These are phyloP conservation scores for Crithidia acanthocephali DNA, from an alignment of 208 protist species.

Conservation along the genomic window DNA sequence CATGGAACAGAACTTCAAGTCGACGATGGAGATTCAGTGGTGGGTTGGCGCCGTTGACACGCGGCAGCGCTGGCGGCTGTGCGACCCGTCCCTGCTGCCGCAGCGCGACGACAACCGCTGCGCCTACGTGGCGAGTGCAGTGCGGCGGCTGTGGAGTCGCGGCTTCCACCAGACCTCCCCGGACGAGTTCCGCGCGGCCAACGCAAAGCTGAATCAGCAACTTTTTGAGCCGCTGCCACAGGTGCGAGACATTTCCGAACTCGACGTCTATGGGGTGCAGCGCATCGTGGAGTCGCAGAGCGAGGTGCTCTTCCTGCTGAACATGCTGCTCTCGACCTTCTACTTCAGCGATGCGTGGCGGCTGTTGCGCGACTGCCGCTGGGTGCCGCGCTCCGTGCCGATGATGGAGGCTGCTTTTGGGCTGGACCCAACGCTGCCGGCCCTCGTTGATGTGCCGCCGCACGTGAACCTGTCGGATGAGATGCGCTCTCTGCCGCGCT, in stretches of 20 bases:
- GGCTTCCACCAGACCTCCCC: conserved; percentile 14
- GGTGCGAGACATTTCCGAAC: conserved; percentile 13
- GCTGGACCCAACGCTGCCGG: conserved; percentile 28
- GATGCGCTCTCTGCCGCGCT: conserved; percentile 42
- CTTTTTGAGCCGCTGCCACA: conserved; percentile 27
- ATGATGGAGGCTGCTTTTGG: conserved; percentile 76
- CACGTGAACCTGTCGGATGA: conserved; percentile 34
- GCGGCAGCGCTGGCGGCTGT: conserved; percentile 71
- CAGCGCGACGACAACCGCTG: conserved; percentile 69
- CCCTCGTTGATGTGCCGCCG: conserved; percentile 41
- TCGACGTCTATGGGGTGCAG: conserved; percentile 29
- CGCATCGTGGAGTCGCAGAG: conserved; percentile 77
- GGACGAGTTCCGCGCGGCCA: conserved; percentile 22
- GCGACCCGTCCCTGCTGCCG: conserved; percentile 56
- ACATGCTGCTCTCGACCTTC: conserved; percentile 76
- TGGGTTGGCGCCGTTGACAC: conserved; percentile 61
- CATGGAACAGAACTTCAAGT: conserved; percentile 38
- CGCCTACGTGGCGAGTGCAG: conserved; percentile 19
- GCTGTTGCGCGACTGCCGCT: conserved; percentile 48
- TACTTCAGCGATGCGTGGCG: conserved; percentile 80
- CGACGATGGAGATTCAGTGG: conserved; percentile 69
- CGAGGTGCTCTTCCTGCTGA: conserved; percentile 85
- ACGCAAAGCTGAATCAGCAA: conserved; percentile 8
- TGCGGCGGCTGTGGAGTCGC: conserved; percentile 20
- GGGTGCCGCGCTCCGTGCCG: conserved; percentile 52